phyloP scores from a whole-genome alignment of 306 rosid species.

The Trifolium repens region DNA sequence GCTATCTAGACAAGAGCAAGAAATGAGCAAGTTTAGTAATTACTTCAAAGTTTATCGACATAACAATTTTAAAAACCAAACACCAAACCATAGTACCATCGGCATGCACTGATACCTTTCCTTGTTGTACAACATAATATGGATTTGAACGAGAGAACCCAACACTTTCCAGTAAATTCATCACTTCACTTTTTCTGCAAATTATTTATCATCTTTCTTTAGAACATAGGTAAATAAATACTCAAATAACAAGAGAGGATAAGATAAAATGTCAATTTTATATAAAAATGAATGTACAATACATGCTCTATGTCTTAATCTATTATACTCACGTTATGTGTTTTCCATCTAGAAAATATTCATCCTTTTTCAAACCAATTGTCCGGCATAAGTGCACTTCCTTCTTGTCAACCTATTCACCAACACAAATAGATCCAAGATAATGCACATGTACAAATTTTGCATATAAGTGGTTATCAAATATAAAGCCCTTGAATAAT shows the following conservation, averaged over 20 bases:
- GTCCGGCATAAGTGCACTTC: constrained; percentile 96
- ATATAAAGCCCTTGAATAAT: constrained; percentile 15
- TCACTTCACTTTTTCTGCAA: constrained; percentile 92
- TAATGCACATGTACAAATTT: constrained; percentile 6
- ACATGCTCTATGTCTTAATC: constrained; percentile 7
- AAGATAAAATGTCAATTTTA: too few species aligned
- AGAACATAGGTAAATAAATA: constrained; percentile 1
- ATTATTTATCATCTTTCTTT: constrained; percentile 28
- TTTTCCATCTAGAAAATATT: constrained; percentile 92
- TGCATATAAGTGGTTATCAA: too few species aligned
- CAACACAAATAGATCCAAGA: constrained; percentile 28
- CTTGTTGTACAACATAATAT: constrained; percentile 99
- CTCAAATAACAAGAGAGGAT: too few species aligned
- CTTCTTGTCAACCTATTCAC: constrained; percentile 89
- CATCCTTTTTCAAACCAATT: constrained; percentile 87
- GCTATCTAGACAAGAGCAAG: constrained; percentile 66
- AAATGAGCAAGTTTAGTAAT: constrained; percentile 13
- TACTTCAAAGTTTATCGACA: constrained; percentile 25
- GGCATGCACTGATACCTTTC: constrained; percentile 65
- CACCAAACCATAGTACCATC: constrained; percentile 38
- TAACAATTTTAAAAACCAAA: constrained; percentile 19
- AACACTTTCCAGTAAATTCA: constrained; percentile 99
- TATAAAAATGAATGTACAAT: too few species aligned
- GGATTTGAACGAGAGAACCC: constrained; percentile 99
- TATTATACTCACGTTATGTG: constrained; percentile 84